A percentile compares a stretch with the other conserved stretches of the same genome.
Conservation (phyloP, 1,139 yeast genomes). For the Nakaseomyces glabratus region DNA sequence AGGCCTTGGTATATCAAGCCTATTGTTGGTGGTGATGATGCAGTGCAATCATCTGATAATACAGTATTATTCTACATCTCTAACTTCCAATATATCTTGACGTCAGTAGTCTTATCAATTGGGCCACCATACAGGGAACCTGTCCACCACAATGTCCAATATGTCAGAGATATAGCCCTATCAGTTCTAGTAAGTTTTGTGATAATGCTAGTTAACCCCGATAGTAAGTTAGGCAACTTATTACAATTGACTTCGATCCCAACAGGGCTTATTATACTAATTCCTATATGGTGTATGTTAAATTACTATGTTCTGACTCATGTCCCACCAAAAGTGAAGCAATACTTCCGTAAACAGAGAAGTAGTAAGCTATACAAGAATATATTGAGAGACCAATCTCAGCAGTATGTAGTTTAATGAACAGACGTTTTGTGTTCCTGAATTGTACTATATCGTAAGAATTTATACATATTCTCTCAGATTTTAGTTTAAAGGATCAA, state of each 20-base stretch:
- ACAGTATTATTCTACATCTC: slow-evolving; percentile 73
- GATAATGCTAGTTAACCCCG: slow-evolving; percentile 43
- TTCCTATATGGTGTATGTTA: slow-evolving; percentile 39
- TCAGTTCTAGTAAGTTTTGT: slow-evolving; percentile 42
- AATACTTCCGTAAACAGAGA: slow-evolving; percentile 29
- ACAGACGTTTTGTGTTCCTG: too few relatives aligned
- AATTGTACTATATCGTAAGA: too few relatives aligned
- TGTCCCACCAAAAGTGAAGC: slow-evolving; percentile 30
- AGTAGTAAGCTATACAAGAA: slow-evolving; percentile 35
- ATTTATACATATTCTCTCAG: too few relatives aligned
- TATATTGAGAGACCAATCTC: slow-evolving; percentile 17
- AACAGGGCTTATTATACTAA: slow-evolving; percentile 40
- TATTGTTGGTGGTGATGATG: slow-evolving; percentile 74
- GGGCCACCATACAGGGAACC: slow-evolving; percentile 96
- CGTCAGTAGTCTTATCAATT: slow-evolving; percentile 71
- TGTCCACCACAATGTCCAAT: slow-evolving; percentile 58
- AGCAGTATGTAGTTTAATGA: slow-evolving; percentile 12
- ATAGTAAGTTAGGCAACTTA: slow-evolving; percentile 49
- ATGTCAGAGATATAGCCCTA: slow-evolving; percentile 48
- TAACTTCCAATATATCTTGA: slow-evolving; percentile 79
- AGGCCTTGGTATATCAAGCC: slow-evolving; percentile 77
- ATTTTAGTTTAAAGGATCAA: too few relatives aligned
- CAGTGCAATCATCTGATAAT: slow-evolving; percentile 81
- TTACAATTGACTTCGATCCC: slow-evolving; percentile 70
- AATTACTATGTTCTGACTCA: slow-evolving; percentile 40